Base-by-base conservation (phyloP, 495 filamentous ascomycete species). In the Gamarada debralockiae region DNA sequence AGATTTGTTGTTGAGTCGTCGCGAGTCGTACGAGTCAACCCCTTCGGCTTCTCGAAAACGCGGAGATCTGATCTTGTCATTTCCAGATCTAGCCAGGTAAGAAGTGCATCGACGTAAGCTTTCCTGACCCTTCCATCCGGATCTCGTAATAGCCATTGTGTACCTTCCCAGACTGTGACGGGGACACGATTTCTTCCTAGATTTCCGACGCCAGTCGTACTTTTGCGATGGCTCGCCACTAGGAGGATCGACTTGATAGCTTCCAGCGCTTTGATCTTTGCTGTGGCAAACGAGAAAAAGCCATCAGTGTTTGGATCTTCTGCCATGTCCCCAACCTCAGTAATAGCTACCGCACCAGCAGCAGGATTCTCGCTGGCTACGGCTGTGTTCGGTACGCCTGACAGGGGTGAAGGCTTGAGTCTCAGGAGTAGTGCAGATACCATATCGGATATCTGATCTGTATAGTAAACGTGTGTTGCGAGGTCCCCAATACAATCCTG, bases 391-490 rank as follows among this genome's bases (percentile, higher is more conserved):
- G 66, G 53, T 9, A 68, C 50, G 10, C 57, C 64, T 3, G 75
- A 70, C 23, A 63, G 57, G 1, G 43, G 52, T 7, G 73, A 71
- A 5, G 90, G 86, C 59, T 85, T 92, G 31, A 96, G 77, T 31
- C 87, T 83, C 22, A 76, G 69, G 23, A 97, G 70, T 37, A 97
- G 84, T 0, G 87, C 79, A 2, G 82, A 76, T 41, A 95, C 83
- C 87, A 96, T 96, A 63, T 97, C 92, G 2, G 85, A 81, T 42
- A 97, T 87, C 63, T 97, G 91, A 54, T 97, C 91, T 1, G 87
- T 85, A 65, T 97, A 97, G 67, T 97, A 97, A 13, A 92, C 83
- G 64, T 97, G 92, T 0, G 88, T 95, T 1, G 89, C 89, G n/a
- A 97, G 74, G 64, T 87, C 78, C 7, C 86, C 88, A 52, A 95